Evolutionary conservation across 108 stramenopile species (phyloP), one percentile per base, ranked within the genome.

Genomic region (Cyclotella cryptica): DNA sequence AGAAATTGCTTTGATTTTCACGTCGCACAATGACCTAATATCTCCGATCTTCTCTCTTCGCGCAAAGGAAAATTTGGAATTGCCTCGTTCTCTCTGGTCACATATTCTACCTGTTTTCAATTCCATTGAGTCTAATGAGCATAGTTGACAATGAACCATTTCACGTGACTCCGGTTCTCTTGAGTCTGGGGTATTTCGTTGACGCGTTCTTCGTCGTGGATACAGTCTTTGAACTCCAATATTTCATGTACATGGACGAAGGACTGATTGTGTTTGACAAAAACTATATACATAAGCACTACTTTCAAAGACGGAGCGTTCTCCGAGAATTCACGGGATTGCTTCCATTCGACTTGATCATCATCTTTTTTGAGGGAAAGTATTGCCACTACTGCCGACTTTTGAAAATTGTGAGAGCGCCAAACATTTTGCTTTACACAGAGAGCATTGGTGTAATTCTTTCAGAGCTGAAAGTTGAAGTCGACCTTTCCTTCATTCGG

Each of bases 381-480:
- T 74, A 51, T 47, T 69, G 57, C 42, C 73, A 79, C 30, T 44
- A 68, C 28, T 74, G 80, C 40, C 74, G 84, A 17, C 43, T 84
- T 19, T 26, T 45, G 17, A 84, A 84, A 64, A 18, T 84, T 1
- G 52, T 71, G 18, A 39, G 84, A 47, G 22, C 75, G 7, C 66
- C 84, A 21, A 79, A 76, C 19, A 65, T 84, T 18, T 69, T 66
- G 49, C 55, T 72, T 22, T 80, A 68, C 46, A 59, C 59, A 10
- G 63, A 61, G 26, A 52, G 49, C 17, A 57, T 80, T 10, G 74
- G 76, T 47, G 57, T 40, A 29, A 49, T 70, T 42, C 39, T 85
- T 64, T 39, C 88, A 78, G 46, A 90, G 81, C 19, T 86, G 81
- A 79, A 90, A 82, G 62, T 91, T 84, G 46, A 89, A 71, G 82